Base-by-base conservation (phyloP, 805 yeast species). In the Teunomyces funiuensis region DNA sequence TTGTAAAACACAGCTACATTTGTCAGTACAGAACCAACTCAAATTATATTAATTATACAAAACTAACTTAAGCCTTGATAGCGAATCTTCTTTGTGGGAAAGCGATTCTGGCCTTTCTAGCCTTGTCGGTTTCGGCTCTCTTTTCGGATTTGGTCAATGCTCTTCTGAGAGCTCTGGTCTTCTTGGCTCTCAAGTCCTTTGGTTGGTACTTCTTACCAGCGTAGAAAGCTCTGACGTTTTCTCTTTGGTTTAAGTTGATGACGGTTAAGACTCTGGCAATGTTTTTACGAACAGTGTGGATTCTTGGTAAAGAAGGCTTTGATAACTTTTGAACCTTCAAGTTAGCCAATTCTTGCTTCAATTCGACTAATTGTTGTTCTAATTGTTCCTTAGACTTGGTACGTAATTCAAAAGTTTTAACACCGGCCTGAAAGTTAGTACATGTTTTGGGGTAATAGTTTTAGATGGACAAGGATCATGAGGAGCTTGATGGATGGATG, bases 101-200 rank as follows among this genome's bases (percentile, higher is more conserved):
- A 76, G 97, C 96, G 66, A 82, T 80, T 67, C 81, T 81, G 77
- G 80, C 83, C 90, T 93, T 93, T 76, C 80, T 81, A 71, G 90
- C 88, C 82, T 86, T 89, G 61, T 76, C 85, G 66, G 98, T 91
- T 71, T 76, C 74, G 71, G 77, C 76, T 63, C 80, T 66, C 71
- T 87, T 83, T 80, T 93, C 97, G 74, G 74, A 73, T 69, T 85
- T 79, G 74, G 97, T 82, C 70, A 93, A 82, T 70, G 83, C 82
- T 83, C 98, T 87, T 87, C 99, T 91, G 77, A 91, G 77, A 74
- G 99, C 98, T 85, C 98, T 91, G 77, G 99, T 93, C 86, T 93
- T 88, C 91, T 93, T 93, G 64, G 89, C 96, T 81, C 98, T 91
- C 79, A 93, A 83, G 74, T 90, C 97, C 82, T 91, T 90, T 81